Percentiles rank a stretch among this genome's conserved stretches.
phyloP scores from a whole-genome alignment of 257 asterid genomes.

The Scutellaria baicalensis region DNA sequence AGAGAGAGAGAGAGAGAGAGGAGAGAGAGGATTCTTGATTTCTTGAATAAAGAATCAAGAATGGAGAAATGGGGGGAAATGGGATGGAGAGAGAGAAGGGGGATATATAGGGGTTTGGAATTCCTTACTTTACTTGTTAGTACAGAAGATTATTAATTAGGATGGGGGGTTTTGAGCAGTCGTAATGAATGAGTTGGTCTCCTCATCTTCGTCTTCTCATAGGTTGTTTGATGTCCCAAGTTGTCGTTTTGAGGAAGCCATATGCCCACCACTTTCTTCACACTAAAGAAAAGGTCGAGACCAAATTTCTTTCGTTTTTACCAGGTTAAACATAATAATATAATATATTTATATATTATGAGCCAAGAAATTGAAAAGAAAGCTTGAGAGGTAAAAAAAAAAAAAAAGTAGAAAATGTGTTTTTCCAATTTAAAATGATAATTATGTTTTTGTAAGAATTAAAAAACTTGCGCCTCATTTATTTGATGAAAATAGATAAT shows the following conservation, averaged over 20 bases:
- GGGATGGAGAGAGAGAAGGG: conserved; percentile 22
- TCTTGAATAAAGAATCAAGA: background rate
- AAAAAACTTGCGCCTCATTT: no score
- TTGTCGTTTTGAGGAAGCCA: conserved; percentile 32
- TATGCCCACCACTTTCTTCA: conserved; percentile 35
- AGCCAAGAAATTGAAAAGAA: no score
- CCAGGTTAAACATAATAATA: no score
- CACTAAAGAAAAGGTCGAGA: conserved; percentile 26
- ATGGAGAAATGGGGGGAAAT: conserved; percentile 29
- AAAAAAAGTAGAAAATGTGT: no score
- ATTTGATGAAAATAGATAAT: no score
- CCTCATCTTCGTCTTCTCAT: conserved; percentile 16
- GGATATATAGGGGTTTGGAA: conserved; percentile 23
- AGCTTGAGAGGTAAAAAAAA: no score
- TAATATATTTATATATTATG: no score
- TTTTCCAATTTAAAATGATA: no score
- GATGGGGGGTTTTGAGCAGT: conserved; percentile 12
- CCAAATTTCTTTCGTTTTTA: no score
- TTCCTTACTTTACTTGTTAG: conserved; percentile 56
- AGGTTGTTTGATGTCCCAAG: conserved; percentile 13
- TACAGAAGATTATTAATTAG: conserved; percentile 18
- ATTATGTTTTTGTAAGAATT: no score
- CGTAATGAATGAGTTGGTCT: conserved; percentile 13
- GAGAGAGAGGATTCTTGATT: conserved; percentile 14
- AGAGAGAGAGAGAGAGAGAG: background rate